Evolutionary conservation across 306 rosid genomes (phyloP).

Genomic region (Vicia faba): DNA sequence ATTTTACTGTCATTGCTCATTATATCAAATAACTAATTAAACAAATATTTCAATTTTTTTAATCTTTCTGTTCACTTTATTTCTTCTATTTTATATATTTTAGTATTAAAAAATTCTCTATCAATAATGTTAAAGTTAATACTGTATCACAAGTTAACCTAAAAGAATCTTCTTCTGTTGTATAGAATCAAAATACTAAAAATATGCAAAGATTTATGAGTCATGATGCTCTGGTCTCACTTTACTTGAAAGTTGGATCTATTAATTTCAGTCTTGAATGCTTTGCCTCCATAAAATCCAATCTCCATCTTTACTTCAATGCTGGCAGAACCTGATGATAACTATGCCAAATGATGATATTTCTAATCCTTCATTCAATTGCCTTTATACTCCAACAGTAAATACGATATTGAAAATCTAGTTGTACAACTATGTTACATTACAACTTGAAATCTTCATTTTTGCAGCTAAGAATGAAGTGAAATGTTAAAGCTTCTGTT

Average conservation of each 20-base stretch:
- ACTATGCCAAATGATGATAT: background rate
- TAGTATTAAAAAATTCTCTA: too few relatives aligned
- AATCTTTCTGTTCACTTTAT: too few relatives aligned
- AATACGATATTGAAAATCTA: background rate
- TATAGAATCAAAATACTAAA: background rate
- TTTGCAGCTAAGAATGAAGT: background rate
- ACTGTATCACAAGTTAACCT: background rate
- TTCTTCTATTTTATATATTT: too few relatives aligned
- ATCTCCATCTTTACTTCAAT: slow-evolving; percentile 20
- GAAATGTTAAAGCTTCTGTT: background rate
- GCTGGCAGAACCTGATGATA: slow-evolving; percentile 2
- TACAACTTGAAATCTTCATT: background rate
- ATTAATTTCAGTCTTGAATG: background rate
- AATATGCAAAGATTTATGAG: background rate
- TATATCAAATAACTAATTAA: too few relatives aligned
- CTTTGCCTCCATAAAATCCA: slow-evolving; percentile 2
- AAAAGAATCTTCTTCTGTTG: background rate
- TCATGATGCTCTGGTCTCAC: background rate
- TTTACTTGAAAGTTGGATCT: background rate
- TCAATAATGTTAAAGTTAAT: background rate
- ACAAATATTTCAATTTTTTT: too few relatives aligned
- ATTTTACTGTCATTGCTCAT: too few relatives aligned
- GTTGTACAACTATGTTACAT: background rate
- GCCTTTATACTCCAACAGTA: background rate
- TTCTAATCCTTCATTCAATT: slow-evolving; percentile 32